A percentile compares a stretch with the other conserved stretches of the same genome.
These are phyloP conservation scores for Globisporangium canariense DNA, from an alignment of 352 stramenopile species.

Conservation along the genomic window DNA sequence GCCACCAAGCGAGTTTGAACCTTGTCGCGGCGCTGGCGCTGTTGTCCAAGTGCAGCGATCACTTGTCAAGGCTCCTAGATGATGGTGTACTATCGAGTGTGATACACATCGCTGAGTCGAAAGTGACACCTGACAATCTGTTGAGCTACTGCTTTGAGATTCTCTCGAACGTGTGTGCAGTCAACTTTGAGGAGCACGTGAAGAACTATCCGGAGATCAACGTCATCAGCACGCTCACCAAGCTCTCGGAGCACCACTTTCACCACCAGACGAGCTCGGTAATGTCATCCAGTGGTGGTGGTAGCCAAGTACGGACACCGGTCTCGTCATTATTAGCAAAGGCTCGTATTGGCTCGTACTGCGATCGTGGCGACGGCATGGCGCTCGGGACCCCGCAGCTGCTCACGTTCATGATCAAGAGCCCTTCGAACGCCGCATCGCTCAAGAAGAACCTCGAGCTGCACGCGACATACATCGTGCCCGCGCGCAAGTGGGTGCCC, in stretches of 20 bases:
- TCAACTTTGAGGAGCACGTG: constrained; percentile 51
- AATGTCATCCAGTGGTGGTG: background rate
- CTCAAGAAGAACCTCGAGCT: constrained; percentile 71
- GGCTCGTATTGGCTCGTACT: constrained; percentile 25
- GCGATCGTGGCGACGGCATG: constrained; percentile 35
- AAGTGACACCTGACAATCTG: constrained; percentile 23
- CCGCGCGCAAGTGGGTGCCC: constrained; percentile 55
- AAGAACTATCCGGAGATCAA: constrained; percentile 49
- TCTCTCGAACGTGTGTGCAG: constrained; percentile 61
- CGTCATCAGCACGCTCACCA: constrained; percentile 65
- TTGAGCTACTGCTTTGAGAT: constrained; percentile 67
- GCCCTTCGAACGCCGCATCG: constrained; percentile 32
- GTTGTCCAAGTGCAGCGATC: constrained; percentile 42
- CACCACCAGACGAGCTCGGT: background rate
- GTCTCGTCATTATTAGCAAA: background rate
- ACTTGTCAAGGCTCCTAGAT: constrained; percentile 40
- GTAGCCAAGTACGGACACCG: background rate
- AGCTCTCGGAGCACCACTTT: constrained; percentile 54
- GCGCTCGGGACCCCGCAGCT: constrained; percentile 35
- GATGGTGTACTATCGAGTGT: constrained; percentile 55
- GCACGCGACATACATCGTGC: constrained; percentile 57
- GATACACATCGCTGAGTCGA: constrained; percentile 43
- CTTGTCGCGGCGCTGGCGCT: constrained; percentile 44
- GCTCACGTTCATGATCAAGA: constrained; percentile 64
- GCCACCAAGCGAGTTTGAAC: constrained; percentile 36